Evolutionary conservation across 352 stramenopile genomes (phyloP).

Genomic region (Halophytophthora batemanensis): DNA sequence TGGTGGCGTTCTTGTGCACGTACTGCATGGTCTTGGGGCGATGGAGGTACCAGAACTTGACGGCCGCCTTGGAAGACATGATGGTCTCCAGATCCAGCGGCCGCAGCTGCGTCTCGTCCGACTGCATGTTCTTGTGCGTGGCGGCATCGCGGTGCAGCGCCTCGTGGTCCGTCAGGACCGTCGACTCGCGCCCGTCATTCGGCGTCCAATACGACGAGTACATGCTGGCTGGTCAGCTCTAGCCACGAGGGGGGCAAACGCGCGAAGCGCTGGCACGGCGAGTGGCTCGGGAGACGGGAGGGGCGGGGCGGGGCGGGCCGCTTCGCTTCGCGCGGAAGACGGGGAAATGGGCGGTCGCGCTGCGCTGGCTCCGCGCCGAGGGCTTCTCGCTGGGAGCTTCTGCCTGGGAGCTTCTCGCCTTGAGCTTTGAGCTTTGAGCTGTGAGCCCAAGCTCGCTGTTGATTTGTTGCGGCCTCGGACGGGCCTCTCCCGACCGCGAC

Average conservation of each 20-base stretch:
- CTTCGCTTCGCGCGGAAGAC: background rate
- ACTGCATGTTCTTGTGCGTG: conserved; percentile 78
- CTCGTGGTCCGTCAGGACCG: conserved; percentile 78
- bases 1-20: conserved; percentile 86
- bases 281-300: background rate
- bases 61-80: conserved; percentile 81
- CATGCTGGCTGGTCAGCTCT: conserved; percentile 42
- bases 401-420: too few relatives aligned
- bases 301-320: background rate
- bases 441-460: too few relatives aligned
- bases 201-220: conserved; percentile 88
- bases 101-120: conserved; percentile 72
- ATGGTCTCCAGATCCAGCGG: conserved; percentile 85
- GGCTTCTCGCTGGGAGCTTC: background rate
- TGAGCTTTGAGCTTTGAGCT: too few relatives aligned
- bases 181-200: conserved; percentile 66
- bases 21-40: conserved; percentile 88
- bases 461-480: background rate
- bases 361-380: too few relatives aligned
- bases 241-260: too few relatives aligned
- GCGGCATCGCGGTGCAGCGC: conserved; percentile 75
- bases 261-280: too few relatives aligned
- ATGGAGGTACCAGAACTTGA: conserved; percentile 90
- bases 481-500: too few relatives aligned
- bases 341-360: background rate